A percentile compares a stretch with the other conserved stretches of the same genome.
These are phyloP conservation scores for Eucalyptus globulus DNA, from an alignment of 345 rosid genomes.

Conservation along the genomic window DNA sequence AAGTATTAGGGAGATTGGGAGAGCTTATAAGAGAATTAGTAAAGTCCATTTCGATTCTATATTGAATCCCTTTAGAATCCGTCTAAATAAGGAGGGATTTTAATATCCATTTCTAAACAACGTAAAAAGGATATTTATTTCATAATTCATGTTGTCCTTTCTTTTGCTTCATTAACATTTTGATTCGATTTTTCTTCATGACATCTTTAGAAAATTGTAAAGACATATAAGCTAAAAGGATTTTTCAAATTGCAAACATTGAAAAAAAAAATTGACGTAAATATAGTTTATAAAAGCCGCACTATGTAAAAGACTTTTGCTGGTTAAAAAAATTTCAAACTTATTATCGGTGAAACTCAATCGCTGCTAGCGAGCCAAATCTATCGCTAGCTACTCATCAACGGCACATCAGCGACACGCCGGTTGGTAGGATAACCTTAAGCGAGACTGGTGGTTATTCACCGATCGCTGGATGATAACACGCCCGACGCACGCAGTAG, in stretches of 20 bases:
- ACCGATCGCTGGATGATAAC: not conserved
- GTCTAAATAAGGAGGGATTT: too few species aligned
- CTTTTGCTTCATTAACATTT: too few species aligned
- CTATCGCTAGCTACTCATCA: rapidly evolving
- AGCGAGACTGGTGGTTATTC: not conserved
- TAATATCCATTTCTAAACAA: not conserved
- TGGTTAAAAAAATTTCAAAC: rapidly evolving
- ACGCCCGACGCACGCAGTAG: not conserved
- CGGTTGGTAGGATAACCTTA: rapidly evolving
- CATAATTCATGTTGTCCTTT: not conserved
- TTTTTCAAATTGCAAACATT: too few species aligned
- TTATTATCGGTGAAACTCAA: rapidly evolving
- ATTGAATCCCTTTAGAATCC: too few species aligned
- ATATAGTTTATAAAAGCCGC: rapidly evolving
- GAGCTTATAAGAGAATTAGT: not conserved
- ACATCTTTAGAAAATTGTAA: rapidly evolving
- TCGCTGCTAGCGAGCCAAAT: rapidly evolving
- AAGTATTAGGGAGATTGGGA: not conserved
- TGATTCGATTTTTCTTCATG: too few species aligned
- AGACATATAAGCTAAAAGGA: too few species aligned
- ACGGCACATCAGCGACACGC: rapidly evolving
- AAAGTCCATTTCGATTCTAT: not conserved
- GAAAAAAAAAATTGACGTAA: rapidly evolving
- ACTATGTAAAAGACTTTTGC: too few species aligned
- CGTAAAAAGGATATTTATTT: not conserved